Conservation (phyloP, 1,284 basidiomycete species). For the Ustilago vetiveriae region DNA sequence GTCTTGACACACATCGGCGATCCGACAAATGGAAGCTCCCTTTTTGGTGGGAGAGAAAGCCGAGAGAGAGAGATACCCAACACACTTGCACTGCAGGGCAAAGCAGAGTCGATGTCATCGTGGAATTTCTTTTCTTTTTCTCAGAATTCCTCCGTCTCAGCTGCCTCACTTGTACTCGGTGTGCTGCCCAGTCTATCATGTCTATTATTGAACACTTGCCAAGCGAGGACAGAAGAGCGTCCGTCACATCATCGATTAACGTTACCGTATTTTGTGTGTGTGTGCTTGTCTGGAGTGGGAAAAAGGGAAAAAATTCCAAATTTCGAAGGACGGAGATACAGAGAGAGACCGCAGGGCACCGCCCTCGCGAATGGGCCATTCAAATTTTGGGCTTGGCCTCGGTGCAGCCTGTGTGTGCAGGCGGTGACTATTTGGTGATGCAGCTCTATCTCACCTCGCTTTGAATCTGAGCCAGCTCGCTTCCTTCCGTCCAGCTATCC, state of each 20-base stretch:
- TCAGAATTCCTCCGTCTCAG: background rate
- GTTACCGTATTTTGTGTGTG: background rate
- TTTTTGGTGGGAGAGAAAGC: background rate
- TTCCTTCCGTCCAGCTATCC: background rate
- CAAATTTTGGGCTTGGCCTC: no score
- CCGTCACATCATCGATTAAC: background rate
- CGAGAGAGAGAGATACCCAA: background rate
- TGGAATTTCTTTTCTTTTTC: background rate
- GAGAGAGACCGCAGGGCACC: background rate
- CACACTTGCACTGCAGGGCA: no score
- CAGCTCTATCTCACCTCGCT: constrained; percentile 12
- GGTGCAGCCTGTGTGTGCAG: background rate
- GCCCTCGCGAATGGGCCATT: constrained; percentile 10
- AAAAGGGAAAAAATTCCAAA: constrained; percentile 2
- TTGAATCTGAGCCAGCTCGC: background rate
- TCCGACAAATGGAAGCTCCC: background rate
- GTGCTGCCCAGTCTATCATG: no score
- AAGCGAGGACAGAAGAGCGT: background rate
- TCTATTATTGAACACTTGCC: no score
- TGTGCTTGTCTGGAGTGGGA: background rate
- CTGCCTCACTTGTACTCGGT: no score
- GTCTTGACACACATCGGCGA: constrained; percentile 27
- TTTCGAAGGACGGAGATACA: constrained; percentile 1
- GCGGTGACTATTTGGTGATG: constrained; percentile 5
- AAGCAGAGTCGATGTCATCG: constrained; percentile 8